phyloP scores from a whole-genome alignment of 345 rosid species.

The Euphorbia pulcherrima region DNA sequence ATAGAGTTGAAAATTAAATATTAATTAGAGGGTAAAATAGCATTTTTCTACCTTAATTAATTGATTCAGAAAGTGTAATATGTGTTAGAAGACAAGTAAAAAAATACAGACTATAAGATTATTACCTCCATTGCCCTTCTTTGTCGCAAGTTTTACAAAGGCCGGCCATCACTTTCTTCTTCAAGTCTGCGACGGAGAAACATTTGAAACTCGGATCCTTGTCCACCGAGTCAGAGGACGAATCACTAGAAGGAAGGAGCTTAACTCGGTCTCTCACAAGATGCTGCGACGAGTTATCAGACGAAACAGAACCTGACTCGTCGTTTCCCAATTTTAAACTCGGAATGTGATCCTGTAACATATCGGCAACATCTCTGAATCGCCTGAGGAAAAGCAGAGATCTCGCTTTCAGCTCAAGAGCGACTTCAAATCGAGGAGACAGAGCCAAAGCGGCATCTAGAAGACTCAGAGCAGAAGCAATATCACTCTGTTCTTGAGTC shows the following conservation, averaged over 20 bases:
- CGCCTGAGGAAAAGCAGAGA: constrained; percentile 60
- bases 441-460: constrained; percentile 72
- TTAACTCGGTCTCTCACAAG: constrained; percentile 47
- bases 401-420: constrained; percentile 79
- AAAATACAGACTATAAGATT: too few species aligned
- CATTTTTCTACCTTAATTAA: too few species aligned
- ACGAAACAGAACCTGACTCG: constrained; percentile 49
- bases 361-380: constrained; percentile 66
- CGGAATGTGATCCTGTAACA: constrained; percentile 87
- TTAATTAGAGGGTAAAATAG: too few species aligned
- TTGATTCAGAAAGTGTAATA: too few species aligned
- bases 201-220: constrained; percentile 66
- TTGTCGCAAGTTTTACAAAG: constrained; percentile 66
- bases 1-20: too few species aligned
- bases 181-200: constrained; percentile 72
- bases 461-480: constrained; percentile 60
- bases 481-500: constrained; percentile 52
- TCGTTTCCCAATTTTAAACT: constrained; percentile 57
- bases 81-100: too few species aligned
- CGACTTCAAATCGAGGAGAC: constrained; percentile 69
- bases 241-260: constrained; percentile 42
- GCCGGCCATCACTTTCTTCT: constrained; percentile 83
- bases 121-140: constrained; percentile 92
- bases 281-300: constrained; percentile 41
- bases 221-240: constrained; percentile 36